Base-by-base conservation (phyloP, 495 filamentous ascomycete species). In the Podospora pseudoanserina region DNA sequence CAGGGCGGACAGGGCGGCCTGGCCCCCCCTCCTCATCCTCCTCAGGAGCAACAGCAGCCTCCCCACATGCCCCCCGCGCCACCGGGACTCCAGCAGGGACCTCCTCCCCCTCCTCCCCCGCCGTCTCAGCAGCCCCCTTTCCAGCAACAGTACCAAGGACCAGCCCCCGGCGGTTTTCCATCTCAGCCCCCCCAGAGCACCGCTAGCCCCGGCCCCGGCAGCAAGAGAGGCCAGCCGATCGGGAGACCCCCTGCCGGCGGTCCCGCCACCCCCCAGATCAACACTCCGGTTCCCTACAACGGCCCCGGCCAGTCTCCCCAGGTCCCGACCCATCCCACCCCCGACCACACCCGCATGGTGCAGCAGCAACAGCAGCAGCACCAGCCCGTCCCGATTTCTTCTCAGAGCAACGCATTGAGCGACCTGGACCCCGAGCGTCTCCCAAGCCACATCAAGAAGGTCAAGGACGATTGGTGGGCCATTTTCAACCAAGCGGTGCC, bases 191-290 rank as follows among this genome's bases (percentile, higher is more conserved):
- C 92, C 27, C 92, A 89, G 72, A 88, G 90, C 44, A 93, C 91
- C 44, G 90, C 92, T 16, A 97, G 93, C 56, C 95, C 95, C 16
- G 94, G 93, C 2, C 91, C 92, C 54, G 88, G 86, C 66, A 92
- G 90, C 68, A 83, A 81, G 65, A 84, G 85, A 60, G 89, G 71
- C 75, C 39, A 49, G 39, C 39, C 39, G 39, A 87, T 76, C 80
- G 80, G 80, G 66, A 76, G 82, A 67, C 79, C 85, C 67, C 80
- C 85, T 80, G 66, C 90, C 34, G 92, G 88, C 57, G 86, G 88
- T 60, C 92, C 93, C 28, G 89, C 92, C 26, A 98, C 95, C 62
- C 95, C 94, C 15, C 93, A 97, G 78, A 93, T 97, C 77, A 89
- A 87, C 72, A 91, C 91, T 62, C 87, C 88, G 64, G 86, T 91